Conservation (phyloP, 371 early-diverging fungal genomes). For the Rhizopus microsporus region DNA sequence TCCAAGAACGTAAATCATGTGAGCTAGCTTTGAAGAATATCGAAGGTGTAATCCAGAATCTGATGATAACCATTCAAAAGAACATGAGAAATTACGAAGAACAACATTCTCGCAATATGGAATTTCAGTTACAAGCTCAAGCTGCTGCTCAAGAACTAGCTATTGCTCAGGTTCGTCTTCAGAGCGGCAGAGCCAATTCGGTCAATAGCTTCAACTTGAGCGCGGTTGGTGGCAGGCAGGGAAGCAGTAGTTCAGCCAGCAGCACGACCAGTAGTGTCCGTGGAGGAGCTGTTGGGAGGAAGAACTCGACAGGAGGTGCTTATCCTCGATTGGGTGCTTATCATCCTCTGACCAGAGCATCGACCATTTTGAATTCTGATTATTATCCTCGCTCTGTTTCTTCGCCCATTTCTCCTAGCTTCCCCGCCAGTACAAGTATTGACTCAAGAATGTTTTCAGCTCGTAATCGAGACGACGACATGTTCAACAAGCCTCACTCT, state of each 20-base stretch:
- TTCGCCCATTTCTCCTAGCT: background rate
- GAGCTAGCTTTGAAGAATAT: conserved; percentile 28
- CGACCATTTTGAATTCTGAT: background rate
- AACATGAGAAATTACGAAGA: conserved; percentile 27
- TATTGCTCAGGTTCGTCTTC: conserved; percentile 30
- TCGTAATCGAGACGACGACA: background rate
- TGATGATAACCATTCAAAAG: conserved; percentile 25
- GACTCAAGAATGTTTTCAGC: conserved; percentile 6
- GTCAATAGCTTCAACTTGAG: conserved; percentile 10
- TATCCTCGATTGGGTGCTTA: background rate
- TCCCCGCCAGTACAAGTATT: background rate
- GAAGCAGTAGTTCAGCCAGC: conserved; percentile 18
- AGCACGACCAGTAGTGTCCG: conserved; percentile 17
- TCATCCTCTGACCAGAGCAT: background rate
- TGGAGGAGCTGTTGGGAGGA: background rate
- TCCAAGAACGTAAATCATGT: conserved; percentile 32
- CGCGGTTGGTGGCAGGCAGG: conserved; percentile 12
- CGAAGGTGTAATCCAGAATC: conserved; percentile 24
- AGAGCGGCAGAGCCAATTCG: conserved; percentile 9
- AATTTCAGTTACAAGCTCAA: conserved; percentile 29
- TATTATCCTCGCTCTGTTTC: background rate
- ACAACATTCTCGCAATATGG: conserved; percentile 19
- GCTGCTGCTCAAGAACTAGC: conserved; percentile 33
- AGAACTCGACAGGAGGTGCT: background rate
- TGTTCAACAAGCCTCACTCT: conserved; percentile 6